Percentiles rank a stretch among this genome's conserved stretches.
Conservation (phyloP, 306 rosid species). For the Cicer chorassanicum region DNA sequence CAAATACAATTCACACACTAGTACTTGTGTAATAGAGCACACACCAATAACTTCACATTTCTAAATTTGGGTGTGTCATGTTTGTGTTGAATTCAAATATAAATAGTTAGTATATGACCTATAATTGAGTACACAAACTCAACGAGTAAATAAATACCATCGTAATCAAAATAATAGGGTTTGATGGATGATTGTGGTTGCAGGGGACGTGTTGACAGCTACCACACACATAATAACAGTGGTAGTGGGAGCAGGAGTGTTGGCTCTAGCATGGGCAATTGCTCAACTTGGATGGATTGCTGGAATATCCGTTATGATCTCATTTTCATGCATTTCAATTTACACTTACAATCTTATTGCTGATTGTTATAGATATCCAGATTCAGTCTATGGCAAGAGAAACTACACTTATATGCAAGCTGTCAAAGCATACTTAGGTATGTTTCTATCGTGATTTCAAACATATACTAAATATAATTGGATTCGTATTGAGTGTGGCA, state of each 20-base stretch:
- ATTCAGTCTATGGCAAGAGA: conserved; percentile 42
- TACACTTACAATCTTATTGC: conserved; percentile 53
- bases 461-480: too few species aligned
- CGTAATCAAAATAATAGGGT: background rate
- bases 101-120: background rate
- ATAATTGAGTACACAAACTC: too few species aligned
- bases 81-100: too few species aligned
- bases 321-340: conserved; percentile 48
- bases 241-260: conserved; percentile 54
- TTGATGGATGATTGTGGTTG: background rate
- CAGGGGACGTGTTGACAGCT: conserved; percentile 50
- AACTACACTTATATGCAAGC: conserved; percentile 63
- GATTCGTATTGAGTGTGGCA: too few species aligned
- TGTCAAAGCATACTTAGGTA: conserved; percentile 45
- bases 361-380: conserved; percentile 54
- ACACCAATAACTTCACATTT: too few species aligned
- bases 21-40: too few species aligned
- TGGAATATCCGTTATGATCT: conserved; percentile 40
- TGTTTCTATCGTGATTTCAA: too few species aligned
- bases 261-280: conserved; percentile 52
- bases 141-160: too few species aligned
- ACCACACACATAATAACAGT: conserved; percentile 50
- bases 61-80: too few species aligned
- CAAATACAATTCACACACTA: too few species aligned
- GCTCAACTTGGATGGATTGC: conserved; percentile 56